Evolutionary conservation across 2,329 filamentous ascomycete genomes (phyloP), one percentile per base, ranked within the genome.

Genomic region (Talaromyces albobiverticillius): DNA sequence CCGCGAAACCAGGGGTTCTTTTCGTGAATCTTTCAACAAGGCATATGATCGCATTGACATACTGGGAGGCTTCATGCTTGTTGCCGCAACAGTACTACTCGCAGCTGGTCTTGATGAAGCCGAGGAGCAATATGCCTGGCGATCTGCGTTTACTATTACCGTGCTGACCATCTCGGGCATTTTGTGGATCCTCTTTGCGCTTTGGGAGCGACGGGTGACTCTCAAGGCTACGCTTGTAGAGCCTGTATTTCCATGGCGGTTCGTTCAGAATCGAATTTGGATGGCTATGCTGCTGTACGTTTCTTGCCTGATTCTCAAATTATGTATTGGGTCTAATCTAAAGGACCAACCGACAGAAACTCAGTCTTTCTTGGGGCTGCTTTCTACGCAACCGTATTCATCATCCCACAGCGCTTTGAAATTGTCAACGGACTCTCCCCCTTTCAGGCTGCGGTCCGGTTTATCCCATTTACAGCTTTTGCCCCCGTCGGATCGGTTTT

Each of bases 331-430:
- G n/a, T n/a, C n/a, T n/a, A n/a, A n/a, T n/a, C n/a, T n/a, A n/a
- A n/a, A n/a, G n/a, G n/a, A 26, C 29, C 20, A 46, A 16, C 13
- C 31, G 9, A 18, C 31, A 51, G 49, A 22, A 51, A 40, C 25
- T 29, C 11, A 22, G 51, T 54, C 2, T 74, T 70, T 56, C 68
- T 69, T 67, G 59, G 66, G 5, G 68, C 67, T 10, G 54, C 65
- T 9, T 55, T 69, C n/a, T 57, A 62, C 1, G 61, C 58, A 2
- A 71, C 58, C 25, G 54, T 65, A 0, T 48, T 72, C 32, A 16
- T 34, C 8, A 14, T 52, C 29, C 40, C 40, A 25, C 50, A 45
- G 11, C 36, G 29, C 13, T 41, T 26, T 25, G 31, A 51, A 14
- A 42, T 32, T 11, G 50, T 46, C 40, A 52, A 36, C 25, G 18